These are phyloP conservation scores for Kazachstania sp. DNA, from an alignment of 1,139 yeast species.

Conservation along the genomic window DNA sequence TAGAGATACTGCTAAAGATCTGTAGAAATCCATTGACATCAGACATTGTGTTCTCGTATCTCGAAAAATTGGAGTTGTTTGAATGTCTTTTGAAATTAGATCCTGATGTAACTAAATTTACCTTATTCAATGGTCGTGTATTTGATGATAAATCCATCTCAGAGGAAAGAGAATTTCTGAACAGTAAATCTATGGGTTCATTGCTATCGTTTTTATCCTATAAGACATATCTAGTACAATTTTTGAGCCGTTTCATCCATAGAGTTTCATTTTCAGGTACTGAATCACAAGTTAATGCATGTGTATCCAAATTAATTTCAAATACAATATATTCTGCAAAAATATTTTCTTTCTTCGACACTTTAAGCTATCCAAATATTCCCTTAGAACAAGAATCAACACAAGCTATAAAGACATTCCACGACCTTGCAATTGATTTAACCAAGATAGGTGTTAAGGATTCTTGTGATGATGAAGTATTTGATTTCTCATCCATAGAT, in stretches of 20 bases:
- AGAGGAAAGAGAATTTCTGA: constrained; percentile 33
- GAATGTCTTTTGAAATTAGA: constrained; percentile 45
- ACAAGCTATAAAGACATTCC: constrained; percentile 29
- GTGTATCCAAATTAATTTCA: constrained; percentile 44
- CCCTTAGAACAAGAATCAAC: constrained; percentile 23
- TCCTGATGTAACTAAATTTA: constrained; percentile 41
- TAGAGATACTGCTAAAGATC: constrained; percentile 54
- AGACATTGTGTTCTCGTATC: constrained; percentile 40
- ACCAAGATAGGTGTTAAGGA: constrained; percentile 26
- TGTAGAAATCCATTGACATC: constrained; percentile 51
- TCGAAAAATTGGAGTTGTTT: constrained; percentile 47
- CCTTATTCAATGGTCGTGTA: constrained; percentile 44
- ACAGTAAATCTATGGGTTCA: constrained; percentile 40
- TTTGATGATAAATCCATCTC: constrained; percentile 35
- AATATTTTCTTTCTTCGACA: constrained; percentile 59
- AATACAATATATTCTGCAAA: constrained; percentile 43
- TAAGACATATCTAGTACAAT: constrained; percentile 55
- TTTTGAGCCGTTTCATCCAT: constrained; percentile 66
- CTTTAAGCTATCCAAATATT: constrained; percentile 48
- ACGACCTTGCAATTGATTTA: constrained; percentile 34
- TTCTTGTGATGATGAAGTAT: constrained; percentile 26
- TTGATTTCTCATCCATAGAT: constrained; percentile 28
- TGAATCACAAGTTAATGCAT: constrained; percentile 45
- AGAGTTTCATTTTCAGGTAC: constrained; percentile 46
- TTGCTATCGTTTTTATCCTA: constrained; percentile 55